Conservation (phyloP, 1,284 basidiomycete genomes). For the Sporisorium sorghi region DNA sequence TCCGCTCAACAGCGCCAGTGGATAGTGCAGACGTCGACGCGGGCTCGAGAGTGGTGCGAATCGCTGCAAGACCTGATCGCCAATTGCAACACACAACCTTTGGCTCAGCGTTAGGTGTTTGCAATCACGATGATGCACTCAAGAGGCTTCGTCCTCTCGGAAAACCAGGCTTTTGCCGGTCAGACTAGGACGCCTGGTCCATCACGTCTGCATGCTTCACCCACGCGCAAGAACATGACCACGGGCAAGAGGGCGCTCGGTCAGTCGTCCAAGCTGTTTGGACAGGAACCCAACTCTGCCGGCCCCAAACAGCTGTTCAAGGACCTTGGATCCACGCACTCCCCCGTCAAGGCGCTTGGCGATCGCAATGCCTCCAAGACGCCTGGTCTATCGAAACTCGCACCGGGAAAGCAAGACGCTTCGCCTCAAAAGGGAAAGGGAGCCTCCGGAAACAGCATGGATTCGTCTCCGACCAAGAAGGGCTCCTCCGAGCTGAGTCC, state of each 20-base stretch:
- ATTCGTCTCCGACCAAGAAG: slow-evolving; percentile 28
- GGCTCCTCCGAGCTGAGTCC: slow-evolving; percentile 31
- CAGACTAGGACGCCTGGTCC: slow-evolving; percentile 47
- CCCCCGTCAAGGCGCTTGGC: slow-evolving; percentile 43
- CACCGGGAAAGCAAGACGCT: slow-evolving; percentile 15
- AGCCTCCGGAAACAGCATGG: slow-evolving; percentile 5
- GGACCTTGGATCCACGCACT: slow-evolving; percentile 28
- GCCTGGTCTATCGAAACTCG: slow-evolving; percentile 31
- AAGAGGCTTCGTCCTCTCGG: slow-evolving; percentile 45
- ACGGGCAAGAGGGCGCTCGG: slow-evolving; percentile 39
- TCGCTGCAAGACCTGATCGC: not conserved
- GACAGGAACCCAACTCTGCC: slow-evolving; percentile 20
- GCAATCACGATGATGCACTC: slow-evolving; percentile 41
- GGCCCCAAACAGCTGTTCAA: slow-evolving; percentile 50
- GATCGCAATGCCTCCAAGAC: slow-evolving; percentile 42
- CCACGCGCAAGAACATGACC: slow-evolving; percentile 45
- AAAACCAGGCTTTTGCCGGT: slow-evolving; percentile 49
- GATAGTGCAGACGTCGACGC: not conserved
- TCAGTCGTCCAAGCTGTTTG: slow-evolving; percentile 31
- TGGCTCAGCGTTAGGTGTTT: not conserved
- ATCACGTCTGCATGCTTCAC: slow-evolving; percentile 35
- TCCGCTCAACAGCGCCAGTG: not conserved
- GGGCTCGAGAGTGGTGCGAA: not conserved
- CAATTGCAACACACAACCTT: not conserved
- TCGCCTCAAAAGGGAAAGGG: slow-evolving; percentile 27